These are phyloP conservation scores for Trichoderma semiorbis DNA, from an alignment of 2,329 filamentous ascomycete genomes.

Conservation along the genomic window DNA sequence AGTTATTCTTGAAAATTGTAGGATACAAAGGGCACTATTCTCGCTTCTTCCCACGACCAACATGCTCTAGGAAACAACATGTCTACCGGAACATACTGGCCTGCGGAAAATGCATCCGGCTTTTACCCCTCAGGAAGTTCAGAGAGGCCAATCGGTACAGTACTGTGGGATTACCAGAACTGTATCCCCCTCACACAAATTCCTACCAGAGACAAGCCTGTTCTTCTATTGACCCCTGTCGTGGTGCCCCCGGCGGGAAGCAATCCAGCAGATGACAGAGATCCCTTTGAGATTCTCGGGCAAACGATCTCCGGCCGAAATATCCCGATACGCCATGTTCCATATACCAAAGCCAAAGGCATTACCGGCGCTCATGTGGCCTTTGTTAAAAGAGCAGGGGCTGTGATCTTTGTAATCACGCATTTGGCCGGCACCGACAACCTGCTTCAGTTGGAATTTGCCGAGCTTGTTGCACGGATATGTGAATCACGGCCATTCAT, in stretches of 20 bases:
- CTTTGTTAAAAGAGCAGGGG: constrained; percentile 58
- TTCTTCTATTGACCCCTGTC: constrained; percentile 60
- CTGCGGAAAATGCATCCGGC: background rate
- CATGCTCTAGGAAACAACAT: background rate
- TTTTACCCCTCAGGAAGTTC: background rate
- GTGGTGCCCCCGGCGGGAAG: constrained; percentile 43
- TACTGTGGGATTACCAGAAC: constrained; percentile 42
- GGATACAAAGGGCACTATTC: background rate
- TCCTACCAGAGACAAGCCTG: constrained; percentile 48
- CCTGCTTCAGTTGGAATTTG: constrained; percentile 50
- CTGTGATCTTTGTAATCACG: constrained; percentile 59
- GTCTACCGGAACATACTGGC: background rate
- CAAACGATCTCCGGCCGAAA: constrained; percentile 59
- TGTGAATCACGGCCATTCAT: constrained; percentile 50
- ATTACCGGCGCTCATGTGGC: constrained; percentile 61
- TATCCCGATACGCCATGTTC: constrained; percentile 64
- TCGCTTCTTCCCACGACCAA: background rate
- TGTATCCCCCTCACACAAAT: constrained; percentile 47
- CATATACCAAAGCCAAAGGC: constrained; percentile 62
- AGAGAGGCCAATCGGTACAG: constrained; percentile 21
- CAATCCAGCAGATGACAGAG: constrained; percentile 43
- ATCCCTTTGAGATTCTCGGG: constrained; percentile 72
- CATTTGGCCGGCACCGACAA: constrained; percentile 46
- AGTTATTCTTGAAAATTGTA: background rate
- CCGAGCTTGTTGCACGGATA: constrained; percentile 41